Conservation (phyloP, 2,329 filamentous ascomycete species). For the Eurotiales sp. region DNA sequence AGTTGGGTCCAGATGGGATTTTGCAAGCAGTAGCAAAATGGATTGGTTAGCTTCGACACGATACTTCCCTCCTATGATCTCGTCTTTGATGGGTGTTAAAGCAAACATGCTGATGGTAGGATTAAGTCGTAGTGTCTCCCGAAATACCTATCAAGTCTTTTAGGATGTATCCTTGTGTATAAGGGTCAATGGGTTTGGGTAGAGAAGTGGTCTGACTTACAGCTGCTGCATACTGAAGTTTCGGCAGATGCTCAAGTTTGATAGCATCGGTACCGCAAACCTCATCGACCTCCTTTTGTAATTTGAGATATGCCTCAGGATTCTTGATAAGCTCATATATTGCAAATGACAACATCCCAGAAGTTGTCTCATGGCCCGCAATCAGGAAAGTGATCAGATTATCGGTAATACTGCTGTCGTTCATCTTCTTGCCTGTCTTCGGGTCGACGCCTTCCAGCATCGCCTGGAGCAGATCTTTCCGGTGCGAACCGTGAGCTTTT, state of each 20-base stretch:
- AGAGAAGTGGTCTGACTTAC: background rate
- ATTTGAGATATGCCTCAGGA: background rate
- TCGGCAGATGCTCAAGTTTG: background rate
- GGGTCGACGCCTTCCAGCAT: conserved; percentile 67
- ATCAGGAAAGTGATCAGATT: conserved; percentile 72
- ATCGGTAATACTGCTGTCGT: conserved; percentile 60
- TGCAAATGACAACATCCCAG: background rate
- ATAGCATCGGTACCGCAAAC: background rate
- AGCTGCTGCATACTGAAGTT: conserved; percentile 1
- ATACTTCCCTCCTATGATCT: conserved; percentile 53
- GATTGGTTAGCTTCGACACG: conserved; percentile 51
- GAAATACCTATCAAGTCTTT: too few relatives aligned
- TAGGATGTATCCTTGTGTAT: background rate
- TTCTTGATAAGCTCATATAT: background rate
- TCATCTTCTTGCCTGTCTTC: conserved; percentile 61
- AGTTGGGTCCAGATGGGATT: conserved; percentile 58
- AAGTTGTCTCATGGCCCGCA: conserved; percentile 42
- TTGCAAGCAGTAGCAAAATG: conserved; percentile 49
- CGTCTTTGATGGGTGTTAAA: background rate
- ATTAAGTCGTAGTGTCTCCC: background rate
- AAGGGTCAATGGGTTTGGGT: too few relatives aligned
- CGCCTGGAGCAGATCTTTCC: conserved; percentile 65
- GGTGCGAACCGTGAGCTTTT: conserved; percentile 48
- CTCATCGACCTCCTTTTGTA: background rate
- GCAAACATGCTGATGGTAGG: background rate